phyloP scores from a whole-genome alignment of 768 basidiomycete species.

The Mycena olivaceomarginata region DNA sequence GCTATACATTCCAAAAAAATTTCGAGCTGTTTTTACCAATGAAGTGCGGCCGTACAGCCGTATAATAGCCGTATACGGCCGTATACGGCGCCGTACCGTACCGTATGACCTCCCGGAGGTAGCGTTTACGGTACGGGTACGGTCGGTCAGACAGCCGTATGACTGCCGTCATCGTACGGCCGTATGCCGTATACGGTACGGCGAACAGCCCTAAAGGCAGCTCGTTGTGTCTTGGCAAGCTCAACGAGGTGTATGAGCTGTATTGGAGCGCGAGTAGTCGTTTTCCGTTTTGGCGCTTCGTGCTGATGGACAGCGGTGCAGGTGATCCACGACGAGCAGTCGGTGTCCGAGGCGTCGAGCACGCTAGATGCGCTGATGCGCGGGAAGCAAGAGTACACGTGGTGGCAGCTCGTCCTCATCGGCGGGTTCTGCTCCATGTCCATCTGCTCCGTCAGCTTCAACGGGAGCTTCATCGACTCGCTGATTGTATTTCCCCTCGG shows the following conservation, averaged over 20 bases:
- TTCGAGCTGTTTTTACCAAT: too few species aligned
- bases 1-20: too few species aligned
- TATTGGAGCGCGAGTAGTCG: slow-evolving; percentile 79
- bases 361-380: slow-evolving; percentile 87
- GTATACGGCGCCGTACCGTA: too few species aligned
- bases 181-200: too few species aligned
- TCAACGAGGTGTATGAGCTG: slow-evolving; percentile 79
- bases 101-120: too few species aligned
- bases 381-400: slow-evolving; percentile 74
- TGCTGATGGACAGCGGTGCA: slow-evolving; percentile 48
- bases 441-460: slow-evolving; percentile 85
- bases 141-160: too few species aligned
- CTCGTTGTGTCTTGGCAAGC: slow-evolving; percentile 85
- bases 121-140: too few species aligned
- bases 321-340: slow-evolving; percentile 91
- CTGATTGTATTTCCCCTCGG: slow-evolving; percentile 86
- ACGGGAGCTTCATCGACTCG: slow-evolving; percentile 86
- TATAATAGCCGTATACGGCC: too few species aligned
- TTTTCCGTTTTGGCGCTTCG: background rate
- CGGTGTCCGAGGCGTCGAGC: slow-evolving; percentile 82
- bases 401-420: slow-evolving; percentile 78
- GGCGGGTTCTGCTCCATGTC: slow-evolving; percentile 87
- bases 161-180: too few species aligned
- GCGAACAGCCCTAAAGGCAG: too few species aligned
- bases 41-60: too few species aligned